phyloP scores from a whole-genome alignment of 1,284 basidiomycete genomes.

The Tremellales sp. region DNA sequence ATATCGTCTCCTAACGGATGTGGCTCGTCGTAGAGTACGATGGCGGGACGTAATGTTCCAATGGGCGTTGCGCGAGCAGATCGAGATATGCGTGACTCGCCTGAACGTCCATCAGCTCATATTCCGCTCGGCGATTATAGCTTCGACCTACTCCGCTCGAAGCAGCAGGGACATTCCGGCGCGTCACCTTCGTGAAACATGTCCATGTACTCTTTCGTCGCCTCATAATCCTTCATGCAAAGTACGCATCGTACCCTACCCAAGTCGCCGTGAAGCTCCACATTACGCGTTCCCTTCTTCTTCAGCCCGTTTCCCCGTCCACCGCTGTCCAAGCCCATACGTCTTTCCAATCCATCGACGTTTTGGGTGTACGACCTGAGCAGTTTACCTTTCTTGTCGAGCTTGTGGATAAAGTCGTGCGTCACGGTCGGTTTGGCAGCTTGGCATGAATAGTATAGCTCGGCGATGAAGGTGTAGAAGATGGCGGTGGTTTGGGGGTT shows the following conservation, averaged over 20 bases:
- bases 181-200: conserved; percentile 65
- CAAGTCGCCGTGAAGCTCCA: conserved; percentile 89
- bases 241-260: conserved; percentile 78
- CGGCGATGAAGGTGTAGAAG: conserved; percentile 91
- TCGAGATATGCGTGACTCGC: conserved; percentile 68
- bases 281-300: conserved; percentile 68
- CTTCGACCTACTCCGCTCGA: conserved; percentile 63
- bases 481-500: conserved; percentile 74
- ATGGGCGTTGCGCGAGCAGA: conserved; percentile 71
- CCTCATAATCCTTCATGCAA: conserved; percentile 72
- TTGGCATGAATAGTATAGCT: conserved; percentile 78
- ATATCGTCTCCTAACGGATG: conserved; percentile 85
- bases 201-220: conserved; percentile 58
- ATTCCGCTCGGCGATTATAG: no score
- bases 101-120: conserved; percentile 52
- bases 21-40: conserved; percentile 84
- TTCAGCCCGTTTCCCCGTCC: conserved; percentile 53
- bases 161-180: conserved; percentile 78
- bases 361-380: conserved; percentile 91
- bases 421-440: conserved; percentile 75
- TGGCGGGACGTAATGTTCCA: conserved; percentile 76
- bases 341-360: conserved; percentile 86
- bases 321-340: conserved; percentile 69
- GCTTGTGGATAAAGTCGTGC: conserved; percentile 78
- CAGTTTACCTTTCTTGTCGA: conserved; percentile 78